Evolutionary conservation across 75 land plant species (phyloP).

Genomic region (Cunninghamia lanceolata): DNA sequence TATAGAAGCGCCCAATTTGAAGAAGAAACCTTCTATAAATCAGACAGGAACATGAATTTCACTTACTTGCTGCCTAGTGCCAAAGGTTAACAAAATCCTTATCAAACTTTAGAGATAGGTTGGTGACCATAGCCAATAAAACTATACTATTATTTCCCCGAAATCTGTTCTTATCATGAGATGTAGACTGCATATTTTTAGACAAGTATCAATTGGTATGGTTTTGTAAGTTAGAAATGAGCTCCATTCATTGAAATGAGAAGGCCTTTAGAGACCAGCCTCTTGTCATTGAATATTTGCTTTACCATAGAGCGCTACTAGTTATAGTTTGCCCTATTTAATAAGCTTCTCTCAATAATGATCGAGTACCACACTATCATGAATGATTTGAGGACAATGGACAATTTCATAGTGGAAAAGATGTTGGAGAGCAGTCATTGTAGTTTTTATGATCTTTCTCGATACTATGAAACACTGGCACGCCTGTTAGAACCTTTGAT

Average conservation of each 20-base stretch:
- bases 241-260: not conserved
- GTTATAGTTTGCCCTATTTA: no score
- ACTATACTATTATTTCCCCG: not conserved
- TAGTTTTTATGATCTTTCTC: no score
- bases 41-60: conserved; percentile 68
- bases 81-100: conserved; percentile 27
- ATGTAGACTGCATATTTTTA: not conserved
- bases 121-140: not conserved
- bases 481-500: no score
- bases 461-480: no score
- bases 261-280: not conserved
- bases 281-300: no score
- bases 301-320: no score
- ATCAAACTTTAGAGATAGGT: conserved; percentile 11
- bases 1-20: conserved; percentile 12
- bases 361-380: no score
- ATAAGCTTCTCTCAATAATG: no score
- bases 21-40: conserved; percentile 17
- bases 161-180: not conserved
- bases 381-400: no score
- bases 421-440: no score
- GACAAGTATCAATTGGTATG: not conserved
- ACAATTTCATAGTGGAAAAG: no score
- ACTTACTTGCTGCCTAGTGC: conserved; percentile 78
- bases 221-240: not conserved